Conservation (phyloP, 257 asterid genomes). For the Nyctanthes arbortristis region DNA sequence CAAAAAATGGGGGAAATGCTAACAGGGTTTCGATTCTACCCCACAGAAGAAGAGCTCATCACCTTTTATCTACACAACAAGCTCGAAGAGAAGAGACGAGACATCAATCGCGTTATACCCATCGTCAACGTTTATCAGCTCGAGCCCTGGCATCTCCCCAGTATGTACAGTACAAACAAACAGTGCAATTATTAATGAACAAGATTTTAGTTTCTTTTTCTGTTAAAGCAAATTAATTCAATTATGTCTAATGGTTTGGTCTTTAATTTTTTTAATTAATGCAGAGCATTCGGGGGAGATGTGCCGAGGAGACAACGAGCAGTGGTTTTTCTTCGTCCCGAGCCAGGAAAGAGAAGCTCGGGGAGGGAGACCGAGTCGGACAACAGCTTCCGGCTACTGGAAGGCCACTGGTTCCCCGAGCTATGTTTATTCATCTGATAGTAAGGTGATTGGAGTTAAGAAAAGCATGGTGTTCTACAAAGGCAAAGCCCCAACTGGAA, state of each 20-base stretch:
- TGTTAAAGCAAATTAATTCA: background rate
- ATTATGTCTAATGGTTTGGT: too few species aligned
- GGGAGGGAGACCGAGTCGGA: slow-evolving; percentile 73
- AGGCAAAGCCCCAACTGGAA: slow-evolving; percentile 76
- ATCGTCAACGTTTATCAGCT: slow-evolving; percentile 49
- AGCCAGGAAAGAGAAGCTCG: slow-evolving; percentile 67
- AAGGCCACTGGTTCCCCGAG: slow-evolving; percentile 85
- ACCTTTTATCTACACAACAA: slow-evolving; percentile 62
- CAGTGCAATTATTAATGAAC: too few species aligned
- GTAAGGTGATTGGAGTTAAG: slow-evolving; percentile 64
- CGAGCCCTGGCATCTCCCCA: slow-evolving; percentile 77
- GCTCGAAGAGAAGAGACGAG: slow-evolving; percentile 36
- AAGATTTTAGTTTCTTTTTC: too few species aligned
- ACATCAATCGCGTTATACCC: slow-evolving; percentile 56
- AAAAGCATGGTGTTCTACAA: slow-evolving; percentile 77
- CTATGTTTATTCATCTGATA: slow-evolving; percentile 60
- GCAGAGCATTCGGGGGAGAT: slow-evolving; percentile 62
- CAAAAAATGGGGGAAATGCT: slow-evolving; percentile 38
- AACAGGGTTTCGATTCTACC: slow-evolving; percentile 74
- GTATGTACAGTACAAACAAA: too few species aligned
- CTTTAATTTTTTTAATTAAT: background rate
- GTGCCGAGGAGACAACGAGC: slow-evolving; percentile 68
- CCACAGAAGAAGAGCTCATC: slow-evolving; percentile 79
- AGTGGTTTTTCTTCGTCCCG: slow-evolving; percentile 80
- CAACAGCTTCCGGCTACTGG: slow-evolving; percentile 77